Evolutionary conservation across 345 rosid species (phyloP).

Genomic region (Luvunga scandens): DNA sequence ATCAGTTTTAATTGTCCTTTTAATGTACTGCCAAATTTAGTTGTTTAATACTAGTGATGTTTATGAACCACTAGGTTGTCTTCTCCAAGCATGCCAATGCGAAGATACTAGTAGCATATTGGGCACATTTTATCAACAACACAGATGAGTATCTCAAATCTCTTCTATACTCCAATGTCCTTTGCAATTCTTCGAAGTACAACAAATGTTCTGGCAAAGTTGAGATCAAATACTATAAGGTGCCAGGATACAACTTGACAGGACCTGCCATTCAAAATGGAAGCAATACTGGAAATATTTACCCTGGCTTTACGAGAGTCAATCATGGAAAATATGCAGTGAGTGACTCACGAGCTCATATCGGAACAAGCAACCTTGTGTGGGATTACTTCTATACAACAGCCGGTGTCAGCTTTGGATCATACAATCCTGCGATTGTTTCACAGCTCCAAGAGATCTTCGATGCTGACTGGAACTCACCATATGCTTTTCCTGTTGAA

Average conservation of each 20-base stretch:
- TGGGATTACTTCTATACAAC: constrained; percentile 91
- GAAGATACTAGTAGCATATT: constrained; percentile 72
- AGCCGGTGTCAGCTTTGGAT: constrained; percentile 80
- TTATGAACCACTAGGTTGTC: constrained; percentile 43
- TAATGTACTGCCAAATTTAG: background rate
- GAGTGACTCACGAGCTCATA: constrained; percentile 63
- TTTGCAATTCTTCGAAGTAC: constrained; percentile 63
- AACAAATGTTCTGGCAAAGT: constrained; percentile 68
- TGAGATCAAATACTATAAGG: constrained; percentile 68
- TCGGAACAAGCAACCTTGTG: constrained; percentile 79
- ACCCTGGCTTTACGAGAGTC: constrained; percentile 65
- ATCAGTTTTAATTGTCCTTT: background rate
- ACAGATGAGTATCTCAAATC: constrained; percentile 71
- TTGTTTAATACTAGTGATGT: background rate
- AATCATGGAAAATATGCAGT: constrained; percentile 85
- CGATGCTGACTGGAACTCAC: constrained; percentile 85
- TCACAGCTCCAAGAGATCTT: constrained; percentile 71
- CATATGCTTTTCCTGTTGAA: constrained; percentile 57
- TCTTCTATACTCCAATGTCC: constrained; percentile 65
- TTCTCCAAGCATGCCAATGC: constrained; percentile 81
- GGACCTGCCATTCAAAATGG: constrained; percentile 59
- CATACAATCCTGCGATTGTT: constrained; percentile 57
- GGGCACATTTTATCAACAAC: constrained; percentile 62
- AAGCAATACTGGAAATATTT: constrained; percentile 54
- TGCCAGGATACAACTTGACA: constrained; percentile 77